Evolutionary conservation across 768 basidiomycete species (phyloP), one percentile per base, ranked within the genome.

Genomic region (Tricholoma hemisulphureum): DNA sequence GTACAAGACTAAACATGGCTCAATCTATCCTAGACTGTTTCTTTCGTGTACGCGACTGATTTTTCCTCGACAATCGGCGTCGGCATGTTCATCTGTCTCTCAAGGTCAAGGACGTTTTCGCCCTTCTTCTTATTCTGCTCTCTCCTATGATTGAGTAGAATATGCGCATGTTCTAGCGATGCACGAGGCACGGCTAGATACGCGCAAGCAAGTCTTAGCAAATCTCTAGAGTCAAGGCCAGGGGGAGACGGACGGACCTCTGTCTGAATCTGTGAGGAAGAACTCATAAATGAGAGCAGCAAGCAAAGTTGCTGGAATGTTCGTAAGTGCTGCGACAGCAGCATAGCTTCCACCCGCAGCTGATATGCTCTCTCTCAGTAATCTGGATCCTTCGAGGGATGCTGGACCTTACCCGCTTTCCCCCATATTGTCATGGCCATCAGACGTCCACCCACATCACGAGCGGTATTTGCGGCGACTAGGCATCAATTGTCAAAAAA

Each of bases 381-480:
- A 23, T 51, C 32, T 8, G 3, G n/a, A 51, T 58, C 4, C 16
- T 13, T 48, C 23, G 14, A 20, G 16, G n/a, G 5, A 24, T 48
- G 55, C 69, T 24, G 57, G 14, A 7, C 3, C 16, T 49, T 29
- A 77, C 79, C 79, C 60, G 66, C 63, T 2, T 29, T 64, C 21
- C 87, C 87, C 79, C 83, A 89, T 56, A 89, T 80, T 4, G 85
- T 75, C 70, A 90, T 66, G 0, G 77, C 82, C 61, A 81, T 78
- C 18, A 89, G 58, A n/a, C 88, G 82, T 3, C 78, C 84, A 18
- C 87, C 88, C 39, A 90, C 29, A 66, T 89, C 88, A 65, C 88
- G 85, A 26, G 87, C 86, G 2, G 84, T 70, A 67, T 90, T 90
- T 29, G 86, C 75, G 8, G 84, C 77, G 41, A 89, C 80, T 84